Conservation (phyloP, 345 rosid genomes). For the Hirschfeldia incana region DNA sequence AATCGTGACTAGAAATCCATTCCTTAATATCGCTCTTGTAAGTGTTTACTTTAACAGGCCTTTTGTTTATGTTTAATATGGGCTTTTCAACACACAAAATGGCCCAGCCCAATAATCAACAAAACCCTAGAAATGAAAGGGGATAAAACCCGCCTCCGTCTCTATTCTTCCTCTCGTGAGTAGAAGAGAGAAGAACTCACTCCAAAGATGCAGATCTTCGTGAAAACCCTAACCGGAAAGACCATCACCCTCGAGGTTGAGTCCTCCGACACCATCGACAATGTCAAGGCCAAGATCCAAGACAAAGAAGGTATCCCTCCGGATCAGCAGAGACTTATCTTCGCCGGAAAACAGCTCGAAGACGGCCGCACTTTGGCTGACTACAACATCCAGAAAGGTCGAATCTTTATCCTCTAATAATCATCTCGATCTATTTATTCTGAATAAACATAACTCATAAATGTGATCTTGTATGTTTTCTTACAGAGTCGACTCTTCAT, state of each 20-base stretch:
- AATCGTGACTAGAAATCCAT: no score
- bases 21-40: no score
- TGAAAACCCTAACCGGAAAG: conserved; percentile 89
- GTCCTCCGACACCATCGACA: conserved; percentile 84
- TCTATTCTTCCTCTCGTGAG: neutral
- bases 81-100: neutral
- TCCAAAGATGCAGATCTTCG: conserved; percentile 82
- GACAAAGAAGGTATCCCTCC: conserved; percentile 97
- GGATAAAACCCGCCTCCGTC: conserved; percentile 17
- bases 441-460: neutral
- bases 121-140: conserved; percentile 25
- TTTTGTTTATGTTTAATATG: neutral
- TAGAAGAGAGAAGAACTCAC: conserved; percentile 1
- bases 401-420: no score
- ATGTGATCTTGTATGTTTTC: neutral
- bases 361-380: conserved; percentile 93
- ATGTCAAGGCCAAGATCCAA: conserved; percentile 91
- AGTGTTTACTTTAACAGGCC: no score
- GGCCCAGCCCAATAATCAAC: neutral
- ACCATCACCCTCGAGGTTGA: conserved; percentile 96
- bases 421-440: no score
- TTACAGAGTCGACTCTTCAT: conserved; percentile 76
- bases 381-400: conserved; percentile 85
- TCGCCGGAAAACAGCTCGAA: conserved; percentile 92
- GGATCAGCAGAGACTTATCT: conserved; percentile 86